phyloP scores from a whole-genome alignment of 2,329 filamentous ascomycete species.

The Byssothecium circinans region DNA sequence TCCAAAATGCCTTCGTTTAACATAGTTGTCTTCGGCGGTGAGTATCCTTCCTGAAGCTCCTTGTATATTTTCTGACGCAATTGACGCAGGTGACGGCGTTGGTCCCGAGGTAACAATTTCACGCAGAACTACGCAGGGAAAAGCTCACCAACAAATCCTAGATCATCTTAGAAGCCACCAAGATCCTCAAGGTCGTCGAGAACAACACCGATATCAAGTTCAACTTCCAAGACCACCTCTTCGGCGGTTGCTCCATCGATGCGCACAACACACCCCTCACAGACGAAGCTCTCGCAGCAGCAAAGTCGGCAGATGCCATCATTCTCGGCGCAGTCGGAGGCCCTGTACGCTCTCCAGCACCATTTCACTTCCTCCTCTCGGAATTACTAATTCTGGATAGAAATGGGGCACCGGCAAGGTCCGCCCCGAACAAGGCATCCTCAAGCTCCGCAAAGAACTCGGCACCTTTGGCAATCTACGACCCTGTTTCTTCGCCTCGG shows the following conservation, averaged over 20 bases:
- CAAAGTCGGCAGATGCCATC: slow-evolving; percentile 84
- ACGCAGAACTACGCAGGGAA: background rate
- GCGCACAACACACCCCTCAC: slow-evolving; percentile 77
- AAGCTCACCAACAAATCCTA: slow-evolving; percentile 41
- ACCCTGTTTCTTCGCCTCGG: slow-evolving; percentile 92
- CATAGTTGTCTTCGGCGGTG: slow-evolving; percentile 47
- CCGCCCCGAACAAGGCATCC: slow-evolving; percentile 89
- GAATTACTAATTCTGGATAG: slow-evolving; percentile 37
- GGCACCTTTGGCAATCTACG: slow-evolving; percentile 92
- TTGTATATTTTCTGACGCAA: slow-evolving; percentile 13
- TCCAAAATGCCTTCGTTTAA: slow-evolving; percentile 44
- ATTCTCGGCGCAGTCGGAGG: slow-evolving; percentile 92
- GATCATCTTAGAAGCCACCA: slow-evolving; percentile 83
- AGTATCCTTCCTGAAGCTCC: slow-evolving; percentile 9
- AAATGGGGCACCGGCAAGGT: slow-evolving; percentile 92
- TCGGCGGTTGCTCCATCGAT: slow-evolving; percentile 91
- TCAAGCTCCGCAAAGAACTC: slow-evolving; percentile 90
- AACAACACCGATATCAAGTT: slow-evolving; percentile 75
- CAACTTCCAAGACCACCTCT: slow-evolving; percentile 84
- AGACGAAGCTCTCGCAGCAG: slow-evolving; percentile 77
- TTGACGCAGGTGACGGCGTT: slow-evolving; percentile 43
- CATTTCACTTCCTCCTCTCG: background rate
- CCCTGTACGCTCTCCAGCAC: slow-evolving; percentile 57
- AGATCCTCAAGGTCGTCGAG: slow-evolving; percentile 82
- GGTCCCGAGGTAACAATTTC: slow-evolving; percentile 43